Evolutionary conservation across 345 rosid species (phyloP), one percentile per base, ranked within the genome.

Genomic region (Salix koriyanagi): DNA sequence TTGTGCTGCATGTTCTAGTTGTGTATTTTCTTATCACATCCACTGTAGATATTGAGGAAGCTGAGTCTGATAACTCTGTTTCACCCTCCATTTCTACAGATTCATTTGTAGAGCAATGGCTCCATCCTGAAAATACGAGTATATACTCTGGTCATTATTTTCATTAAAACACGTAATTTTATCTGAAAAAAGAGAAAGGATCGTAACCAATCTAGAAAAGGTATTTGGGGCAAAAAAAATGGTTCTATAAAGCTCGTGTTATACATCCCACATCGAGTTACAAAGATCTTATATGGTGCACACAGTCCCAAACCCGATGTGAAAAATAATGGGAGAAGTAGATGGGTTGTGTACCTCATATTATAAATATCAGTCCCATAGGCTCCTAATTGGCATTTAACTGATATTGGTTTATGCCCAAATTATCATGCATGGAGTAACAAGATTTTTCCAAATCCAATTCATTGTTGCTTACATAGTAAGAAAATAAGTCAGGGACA

Each of bases 31-130:
- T 73, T 54, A 69, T 75, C 7, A 32, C 37, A 39, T 88, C 75
- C 64, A 77, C 81, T 12, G 77, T 64, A 25, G 81, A 84, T 67
- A 81, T 83, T 73, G 88, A 83, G 74, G 86, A 83, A 54, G 83
- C 88, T 4, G 83, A 78, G 75, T 86, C 87, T 32, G 85, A 82
- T 39, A 84, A 69, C 75, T 84, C 87, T 2, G 69, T n/a, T 71
- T 79, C 85, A 25, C 19, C 68, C 58, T 76, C 86, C n/a, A 54
- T 23, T 5, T 66, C 76, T 52, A 62, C 48, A 72, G 83, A 74
- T 56, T 76, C 77, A 48, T 50, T 67, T 66, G 60, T 25, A 61
- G 82, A 66, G 12, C 75, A 70, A 65, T 30, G 68, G 79, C 62
- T 69, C 23, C 76, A 36, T 65, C 81, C 91, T 88, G 86, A 44